These are phyloP conservation scores for Cryphonectria naterciae DNA, from an alignment of 2,329 filamentous ascomycete genomes.

Conservation along the genomic window DNA sequence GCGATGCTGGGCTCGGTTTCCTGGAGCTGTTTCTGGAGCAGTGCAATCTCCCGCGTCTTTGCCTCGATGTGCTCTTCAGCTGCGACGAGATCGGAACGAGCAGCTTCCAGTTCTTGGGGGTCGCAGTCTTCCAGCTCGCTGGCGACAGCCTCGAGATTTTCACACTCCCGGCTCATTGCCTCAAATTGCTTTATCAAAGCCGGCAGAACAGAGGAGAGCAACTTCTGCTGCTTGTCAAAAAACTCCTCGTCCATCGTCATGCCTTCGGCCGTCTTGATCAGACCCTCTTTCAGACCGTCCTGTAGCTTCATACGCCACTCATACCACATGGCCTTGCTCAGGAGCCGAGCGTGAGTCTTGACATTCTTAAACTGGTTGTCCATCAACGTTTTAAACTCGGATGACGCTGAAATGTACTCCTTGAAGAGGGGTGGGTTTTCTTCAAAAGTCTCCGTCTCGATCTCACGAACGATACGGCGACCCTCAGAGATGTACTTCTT, in stretches of 20 bases:
- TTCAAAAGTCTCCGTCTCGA: slow-evolving; percentile 84
- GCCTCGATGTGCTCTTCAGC: slow-evolving; percentile 71
- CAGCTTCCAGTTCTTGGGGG: slow-evolving; percentile 73
- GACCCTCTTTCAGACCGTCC: slow-evolving; percentile 77
- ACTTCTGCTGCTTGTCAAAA: slow-evolving; percentile 68
- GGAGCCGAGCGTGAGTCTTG: slow-evolving; percentile 85
- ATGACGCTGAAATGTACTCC: slow-evolving; percentile 85
- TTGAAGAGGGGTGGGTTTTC: slow-evolving; percentile 91
- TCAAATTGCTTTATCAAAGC: slow-evolving; percentile 63
- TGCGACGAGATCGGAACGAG: slow-evolving; percentile 68
- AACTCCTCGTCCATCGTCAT: slow-evolving; percentile 75
- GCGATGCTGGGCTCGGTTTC: slow-evolving; percentile 69
- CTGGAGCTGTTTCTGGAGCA: slow-evolving; percentile 68
- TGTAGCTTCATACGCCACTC: slow-evolving; percentile 93
- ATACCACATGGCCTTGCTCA: slow-evolving; percentile 98
- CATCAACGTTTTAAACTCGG: slow-evolving; percentile 84
- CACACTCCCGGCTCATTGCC: slow-evolving; percentile 64
- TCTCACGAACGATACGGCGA: slow-evolving; percentile 83
- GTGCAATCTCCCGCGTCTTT: slow-evolving; percentile 69
- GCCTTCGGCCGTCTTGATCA: slow-evolving; percentile 74
- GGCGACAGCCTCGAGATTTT: slow-evolving; percentile 71
- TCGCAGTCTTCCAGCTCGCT: slow-evolving; percentile 79
- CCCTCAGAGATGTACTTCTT: slow-evolving; percentile 97
- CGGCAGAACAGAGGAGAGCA: slow-evolving; percentile 72
- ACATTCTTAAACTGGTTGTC: slow-evolving; percentile 98